phyloP scores from a whole-genome alignment of 306 rosid genomes.

The Amphicarpaea edgeworthii region DNA sequence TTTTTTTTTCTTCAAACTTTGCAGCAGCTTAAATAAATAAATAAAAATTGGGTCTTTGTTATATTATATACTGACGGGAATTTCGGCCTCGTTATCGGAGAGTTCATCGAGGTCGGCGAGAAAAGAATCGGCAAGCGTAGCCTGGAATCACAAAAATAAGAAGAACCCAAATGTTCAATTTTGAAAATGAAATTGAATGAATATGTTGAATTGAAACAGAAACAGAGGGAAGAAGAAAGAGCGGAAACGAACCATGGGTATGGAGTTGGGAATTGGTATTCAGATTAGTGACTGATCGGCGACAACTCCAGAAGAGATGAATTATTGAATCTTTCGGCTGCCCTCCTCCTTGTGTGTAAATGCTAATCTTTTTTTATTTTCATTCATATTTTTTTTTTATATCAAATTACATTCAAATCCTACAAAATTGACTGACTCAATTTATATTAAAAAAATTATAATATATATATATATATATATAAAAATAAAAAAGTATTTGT shows the following conservation, averaged over 20 bases:
- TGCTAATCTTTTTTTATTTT: too few relatives aligned
- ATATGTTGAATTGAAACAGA: neutral
- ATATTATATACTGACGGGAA: slow-evolving; percentile 59
- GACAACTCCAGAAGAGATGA: too few relatives aligned
- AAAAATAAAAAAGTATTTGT: too few relatives aligned
- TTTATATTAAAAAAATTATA: too few relatives aligned
- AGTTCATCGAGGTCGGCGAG: slow-evolving; percentile 97
- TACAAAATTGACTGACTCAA: too few relatives aligned
- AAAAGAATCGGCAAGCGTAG: slow-evolving; percentile 93
- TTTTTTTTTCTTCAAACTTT: slow-evolving; percentile 21
- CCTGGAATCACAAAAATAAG: slow-evolving; percentile 57
- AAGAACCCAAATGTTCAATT: neutral
- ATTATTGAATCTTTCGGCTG: too few relatives aligned
- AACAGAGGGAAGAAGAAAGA: neutral
- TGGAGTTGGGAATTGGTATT: too few relatives aligned
- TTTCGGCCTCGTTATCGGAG: slow-evolving; percentile 86
- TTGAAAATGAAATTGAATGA: neutral
- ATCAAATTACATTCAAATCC: too few relatives aligned
- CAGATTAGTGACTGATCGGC: too few relatives aligned
- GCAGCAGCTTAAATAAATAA: neutral
- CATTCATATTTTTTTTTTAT: too few relatives aligned
- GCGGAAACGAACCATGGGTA: neutral
- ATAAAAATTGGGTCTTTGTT: neutral
- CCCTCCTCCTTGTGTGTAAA: too few relatives aligned
- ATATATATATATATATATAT: too few relatives aligned